A percentile compares a stretch with the other conserved stretches of the same genome.
phyloP scores from a whole-genome alignment of 2,329 filamentous ascomycete species.

The Chaetothyriales sp. region DNA sequence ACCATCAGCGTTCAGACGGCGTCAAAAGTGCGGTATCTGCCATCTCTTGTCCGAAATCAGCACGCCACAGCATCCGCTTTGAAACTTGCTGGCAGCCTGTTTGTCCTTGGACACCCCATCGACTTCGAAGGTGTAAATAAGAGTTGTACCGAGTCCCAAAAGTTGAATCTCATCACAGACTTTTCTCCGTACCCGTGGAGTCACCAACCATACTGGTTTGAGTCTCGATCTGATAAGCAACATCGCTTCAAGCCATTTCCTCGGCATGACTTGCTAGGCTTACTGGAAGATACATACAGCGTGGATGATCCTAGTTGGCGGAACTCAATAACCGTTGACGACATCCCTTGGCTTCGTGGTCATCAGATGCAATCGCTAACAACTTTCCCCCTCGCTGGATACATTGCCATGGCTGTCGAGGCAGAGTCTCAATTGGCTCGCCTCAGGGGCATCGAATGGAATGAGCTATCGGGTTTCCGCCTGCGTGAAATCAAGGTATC shows the following conservation, averaged over 20 bases:
- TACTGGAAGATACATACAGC: constrained; percentile 1
- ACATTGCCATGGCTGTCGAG: constrained; percentile 21
- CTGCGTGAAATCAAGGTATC: background rate
- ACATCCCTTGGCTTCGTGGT: constrained; percentile 16
- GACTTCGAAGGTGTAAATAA: constrained; percentile 12
- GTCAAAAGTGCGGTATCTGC: background rate
- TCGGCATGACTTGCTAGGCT: constrained; percentile 15
- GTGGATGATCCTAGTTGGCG: constrained; percentile 12
- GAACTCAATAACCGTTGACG: constrained; percentile 8
- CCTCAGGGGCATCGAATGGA: background rate
- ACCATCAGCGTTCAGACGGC: constrained; percentile 16
- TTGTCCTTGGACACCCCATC: constrained; percentile 17
- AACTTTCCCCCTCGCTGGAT: constrained; percentile 20
- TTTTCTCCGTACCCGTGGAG: constrained; percentile 16
- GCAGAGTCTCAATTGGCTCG: constrained; percentile 9
- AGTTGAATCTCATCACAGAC: background rate
- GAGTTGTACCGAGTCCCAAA: background rate
- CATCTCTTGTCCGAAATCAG: constrained; percentile 12
- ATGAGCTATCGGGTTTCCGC: background rate
- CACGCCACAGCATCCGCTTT: background rate
- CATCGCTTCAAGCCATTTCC: constrained; percentile 3
- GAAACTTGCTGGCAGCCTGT: background rate
- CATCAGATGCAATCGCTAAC: constrained; percentile 13
- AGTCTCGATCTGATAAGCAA: constrained; percentile 11
- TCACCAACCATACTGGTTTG: constrained; percentile 16